Evolutionary conservation across 257 asterid genomes (phyloP).

Genomic region (Forsythia suspensa): DNA sequence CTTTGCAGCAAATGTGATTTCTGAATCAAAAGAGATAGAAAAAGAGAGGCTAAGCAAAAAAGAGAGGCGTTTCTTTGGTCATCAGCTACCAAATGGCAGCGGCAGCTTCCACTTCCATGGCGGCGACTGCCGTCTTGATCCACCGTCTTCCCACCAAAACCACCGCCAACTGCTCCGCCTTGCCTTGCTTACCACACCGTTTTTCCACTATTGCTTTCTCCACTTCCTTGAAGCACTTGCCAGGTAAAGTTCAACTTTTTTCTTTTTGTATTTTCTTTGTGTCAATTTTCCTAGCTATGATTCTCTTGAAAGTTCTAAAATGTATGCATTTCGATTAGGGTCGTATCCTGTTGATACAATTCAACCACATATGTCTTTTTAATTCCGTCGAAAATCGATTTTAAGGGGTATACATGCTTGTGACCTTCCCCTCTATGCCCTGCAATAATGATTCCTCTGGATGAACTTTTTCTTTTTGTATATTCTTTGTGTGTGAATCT

Average conservation of each 20-base stretch:
- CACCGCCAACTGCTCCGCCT: slow-evolving; percentile 43
- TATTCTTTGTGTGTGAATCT: not conserved
- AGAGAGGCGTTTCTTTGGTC: slow-evolving; percentile 11
- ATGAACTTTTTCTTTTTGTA: not conserved
- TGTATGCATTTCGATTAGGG: not conserved
- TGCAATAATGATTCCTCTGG: too few relatives aligned
- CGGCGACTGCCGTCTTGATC: slow-evolving; percentile 77
- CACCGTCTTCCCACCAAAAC: slow-evolving; percentile 49
- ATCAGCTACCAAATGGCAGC: slow-evolving; percentile 59
- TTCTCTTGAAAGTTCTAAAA: not conserved
- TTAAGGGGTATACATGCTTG: too few relatives aligned
- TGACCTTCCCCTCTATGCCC: too few relatives aligned
- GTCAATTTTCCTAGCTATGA: too few relatives aligned
- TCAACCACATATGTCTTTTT: not conserved
- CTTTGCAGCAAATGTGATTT: not conserved
- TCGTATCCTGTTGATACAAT: not conserved
- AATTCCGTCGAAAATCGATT: not conserved
- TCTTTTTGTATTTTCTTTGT: not conserved
- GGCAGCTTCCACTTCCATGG: slow-evolving; percentile 89
- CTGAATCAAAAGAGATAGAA: slow-evolving; percentile 32
- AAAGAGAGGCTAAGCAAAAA: slow-evolving; percentile 43
- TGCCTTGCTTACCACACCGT: slow-evolving; percentile 59
- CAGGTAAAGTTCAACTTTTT: slow-evolving; percentile 42
- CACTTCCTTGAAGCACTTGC: slow-evolving; percentile 43
- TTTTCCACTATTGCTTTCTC: slow-evolving; percentile 31